phyloP scores from a whole-genome alignment of 108 stramenopile species.

The Epipyxis sp. region DNA sequence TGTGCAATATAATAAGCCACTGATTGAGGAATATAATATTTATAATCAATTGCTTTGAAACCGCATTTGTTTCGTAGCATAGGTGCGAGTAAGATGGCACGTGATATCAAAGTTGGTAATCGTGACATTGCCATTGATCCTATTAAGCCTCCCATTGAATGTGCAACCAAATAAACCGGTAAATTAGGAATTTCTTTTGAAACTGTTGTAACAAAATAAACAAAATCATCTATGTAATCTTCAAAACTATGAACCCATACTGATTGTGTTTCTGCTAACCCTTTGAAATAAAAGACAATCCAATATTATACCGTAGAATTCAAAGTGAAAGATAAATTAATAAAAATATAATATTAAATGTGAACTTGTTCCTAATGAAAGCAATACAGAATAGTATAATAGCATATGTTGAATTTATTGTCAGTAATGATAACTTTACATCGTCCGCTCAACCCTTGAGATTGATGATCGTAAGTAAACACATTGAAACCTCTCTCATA shows the following conservation, averaged over 20 bases:
- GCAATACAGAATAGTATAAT: too few relatives aligned
- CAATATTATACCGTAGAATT: background rate
- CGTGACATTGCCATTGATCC: conserved; percentile 8
- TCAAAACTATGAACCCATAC: conserved; percentile 26
- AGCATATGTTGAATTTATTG: too few relatives aligned
- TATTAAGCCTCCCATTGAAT: conserved; percentile 28
- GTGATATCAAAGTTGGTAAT: conserved; percentile 10
- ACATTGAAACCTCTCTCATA: conserved; percentile 27
- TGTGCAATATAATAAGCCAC: conserved; percentile 1
- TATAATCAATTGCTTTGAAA: background rate
- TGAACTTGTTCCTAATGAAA: background rate
- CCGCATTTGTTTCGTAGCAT: conserved; percentile 31
- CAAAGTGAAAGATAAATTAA: too few relatives aligned
- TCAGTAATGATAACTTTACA: conserved; percentile 6
- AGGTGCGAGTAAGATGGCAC: conserved; percentile 17
- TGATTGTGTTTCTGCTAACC: conserved; percentile 24
- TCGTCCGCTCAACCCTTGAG: conserved; percentile 17
- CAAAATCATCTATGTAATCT: conserved; percentile 32
- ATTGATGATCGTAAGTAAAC: conserved; percentile 31
- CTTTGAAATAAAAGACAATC: background rate
- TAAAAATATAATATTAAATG: background rate
- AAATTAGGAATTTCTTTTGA: background rate
- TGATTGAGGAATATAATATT: conserved; percentile 12
- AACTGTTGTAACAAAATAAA: conserved; percentile 17
- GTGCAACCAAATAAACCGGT: conserved; percentile 20